Evolutionary conservation across 345 rosid species (phyloP).

Genomic region (Euphorbia lathyris): DNA sequence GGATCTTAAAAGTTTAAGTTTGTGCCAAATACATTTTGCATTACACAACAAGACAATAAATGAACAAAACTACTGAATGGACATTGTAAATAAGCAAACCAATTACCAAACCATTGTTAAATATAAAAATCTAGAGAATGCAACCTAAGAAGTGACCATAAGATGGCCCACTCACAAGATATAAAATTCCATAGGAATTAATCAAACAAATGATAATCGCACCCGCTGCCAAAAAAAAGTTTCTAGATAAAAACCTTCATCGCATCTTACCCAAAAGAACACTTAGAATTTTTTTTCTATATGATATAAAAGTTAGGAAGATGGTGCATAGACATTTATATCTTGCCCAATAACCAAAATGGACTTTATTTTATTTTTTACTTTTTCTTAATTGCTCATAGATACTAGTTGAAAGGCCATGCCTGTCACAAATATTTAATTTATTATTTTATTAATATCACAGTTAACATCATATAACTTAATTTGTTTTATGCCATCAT

Average conservation of each 20-base stretch:
- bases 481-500: neutral
- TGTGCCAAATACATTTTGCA: neutral
- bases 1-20: neutral
- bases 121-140: neutral
- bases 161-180: neutral
- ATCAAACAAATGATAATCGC: neutral
- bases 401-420: neutral
- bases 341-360: neutral
- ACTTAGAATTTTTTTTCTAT: too few relatives aligned
- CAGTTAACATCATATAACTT: neutral
- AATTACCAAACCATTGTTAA: neutral
- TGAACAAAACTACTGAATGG: neutral
- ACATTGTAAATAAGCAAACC: neutral
- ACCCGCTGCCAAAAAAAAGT: neutral
- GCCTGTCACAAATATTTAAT: neutral
- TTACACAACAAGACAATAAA: too few relatives aligned
- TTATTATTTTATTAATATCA: neutral
- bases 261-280: neutral
- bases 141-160: neutral
- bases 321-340: neutral
- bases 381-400: neutral
- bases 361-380: neutral
- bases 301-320: neutral
- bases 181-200: neutral
- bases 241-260: neutral